Evolutionary conservation across 2,329 filamentous ascomycete genomes (phyloP), one percentile per base, ranked within the genome.

Genomic region (Diaporthe sp.): DNA sequence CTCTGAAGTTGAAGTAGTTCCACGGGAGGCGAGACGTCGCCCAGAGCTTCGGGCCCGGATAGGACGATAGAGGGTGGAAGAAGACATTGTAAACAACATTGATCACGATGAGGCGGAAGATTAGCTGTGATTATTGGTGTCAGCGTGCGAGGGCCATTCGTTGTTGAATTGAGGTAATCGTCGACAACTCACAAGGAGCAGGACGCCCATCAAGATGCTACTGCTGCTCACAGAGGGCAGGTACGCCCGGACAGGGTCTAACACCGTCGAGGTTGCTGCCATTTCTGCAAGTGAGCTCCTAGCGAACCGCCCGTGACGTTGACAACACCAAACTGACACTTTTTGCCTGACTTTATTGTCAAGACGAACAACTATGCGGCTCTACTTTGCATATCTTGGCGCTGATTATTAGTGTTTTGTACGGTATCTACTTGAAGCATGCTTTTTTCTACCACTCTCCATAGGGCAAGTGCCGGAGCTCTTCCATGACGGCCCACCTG

Each of bases 31-130:
- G 74, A 4, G 70, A 75, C n/a, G 58, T 67, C n/a, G 61, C 70
- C 70, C 72, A 73, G 28, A 70, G 61, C 6, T 61, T 73, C 5
- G 74, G 74, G 58, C 74, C 74, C 0, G 74, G 71, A 57, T 76
- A 76, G 22, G 61, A 59, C 15, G 55, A 58, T 19, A 79, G 75
- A 25, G 76, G 78, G 68, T 79, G 78, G 22, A 90, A 90, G 82
- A 69, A 74, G 28, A 75, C 37, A 39, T 72, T 72, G n/a, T 75
- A 75, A 19, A 73, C 9, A 37, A 57, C 13, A 28, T 65, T 65
- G 6, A 68, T 22, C 62, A 39, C 12, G 31, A 53, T 19, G 62
- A 53, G 31, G 34, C 62, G 44, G 22, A 7, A 7, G 31, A 53
- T 39, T 13, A 68, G 44, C 62, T 68, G 31, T 53, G 34, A 39